Evolutionary conservation across 2,329 filamentous ascomycete genomes (phyloP).

Genomic region (Fusarium albosuccineum): DNA sequence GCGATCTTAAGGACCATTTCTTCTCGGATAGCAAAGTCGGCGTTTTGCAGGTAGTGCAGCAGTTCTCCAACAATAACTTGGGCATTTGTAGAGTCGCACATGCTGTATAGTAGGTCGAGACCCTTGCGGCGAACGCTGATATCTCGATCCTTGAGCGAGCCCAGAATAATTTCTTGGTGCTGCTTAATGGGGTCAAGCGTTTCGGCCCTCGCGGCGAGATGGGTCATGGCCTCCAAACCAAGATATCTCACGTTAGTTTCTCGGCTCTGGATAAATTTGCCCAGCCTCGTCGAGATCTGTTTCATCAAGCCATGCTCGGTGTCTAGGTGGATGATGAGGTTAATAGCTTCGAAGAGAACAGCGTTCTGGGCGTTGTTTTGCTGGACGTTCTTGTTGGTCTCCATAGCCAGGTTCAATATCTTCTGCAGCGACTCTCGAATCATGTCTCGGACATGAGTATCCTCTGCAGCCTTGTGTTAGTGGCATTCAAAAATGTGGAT

Average conservation of each 20-base stretch:
- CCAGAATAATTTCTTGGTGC: constrained; percentile 95
- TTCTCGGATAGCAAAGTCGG: constrained; percentile 97
- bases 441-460: constrained; percentile 90
- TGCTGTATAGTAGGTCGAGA: constrained; percentile 96
- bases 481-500: neutral
- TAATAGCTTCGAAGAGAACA: constrained; percentile 97
- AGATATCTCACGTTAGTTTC: constrained; percentile 98
- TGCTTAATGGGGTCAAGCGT: constrained; percentile 98
- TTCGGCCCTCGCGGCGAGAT: constrained; percentile 92
- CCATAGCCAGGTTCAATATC: constrained; percentile 91
- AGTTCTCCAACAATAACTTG: constrained; percentile 94
- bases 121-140: constrained; percentile 98
- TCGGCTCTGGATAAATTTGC: constrained; percentile 95
- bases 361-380: constrained; percentile 99
- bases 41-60: constrained; percentile 92
- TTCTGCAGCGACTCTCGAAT: constrained; percentile 92
- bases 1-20: constrained; percentile 99
- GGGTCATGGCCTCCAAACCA: constrained; percentile 96
- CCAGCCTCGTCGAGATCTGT: constrained; percentile 90
- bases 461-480: constrained; percentile 69
- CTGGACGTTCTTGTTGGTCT: constrained; percentile 97
- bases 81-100: constrained; percentile 97
- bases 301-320: constrained; percentile 96
- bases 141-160: constrained; percentile 92
- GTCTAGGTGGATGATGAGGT: constrained; percentile 96